Conservation (phyloP, 78 protist genomes). For the Pigoraptor vietnamica region DNA sequence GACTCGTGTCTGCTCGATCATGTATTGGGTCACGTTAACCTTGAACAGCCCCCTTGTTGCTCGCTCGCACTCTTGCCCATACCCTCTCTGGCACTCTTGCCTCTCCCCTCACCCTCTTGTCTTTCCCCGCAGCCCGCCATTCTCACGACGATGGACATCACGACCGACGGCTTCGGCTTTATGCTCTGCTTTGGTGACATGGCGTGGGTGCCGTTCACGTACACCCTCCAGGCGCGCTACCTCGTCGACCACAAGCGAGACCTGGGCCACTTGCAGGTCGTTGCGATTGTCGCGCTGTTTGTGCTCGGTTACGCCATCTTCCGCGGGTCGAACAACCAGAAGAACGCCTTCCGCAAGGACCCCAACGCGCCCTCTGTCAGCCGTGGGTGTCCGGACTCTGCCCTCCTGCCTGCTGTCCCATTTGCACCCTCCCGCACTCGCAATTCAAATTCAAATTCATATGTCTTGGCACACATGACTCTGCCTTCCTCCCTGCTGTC, state of each 20-base stretch:
- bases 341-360: conserved; percentile 74
- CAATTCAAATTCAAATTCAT: too few species aligned
- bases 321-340: conserved; percentile 79
- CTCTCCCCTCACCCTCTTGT: not conserved
- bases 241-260: conserved; percentile 21
- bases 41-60: not conserved
- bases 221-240: conserved; percentile 52
- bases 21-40: not conserved
- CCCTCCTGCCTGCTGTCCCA: too few species aligned
- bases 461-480: too few species aligned
- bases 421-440: too few species aligned
- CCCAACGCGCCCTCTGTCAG: conserved; percentile 34
- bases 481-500: too few species aligned
- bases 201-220: conserved; percentile 82
- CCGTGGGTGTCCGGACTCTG: not conserved
- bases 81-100: too few species aligned
- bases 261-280: too few species aligned
- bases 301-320: conserved; percentile 64
- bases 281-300: not conserved
- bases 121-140: conserved; percentile 21
- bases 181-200: conserved; percentile 84
- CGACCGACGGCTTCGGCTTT: conserved; percentile 83
- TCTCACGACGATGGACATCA: conserved; percentile 79
- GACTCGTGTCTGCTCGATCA: not conserved
- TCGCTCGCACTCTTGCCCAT: not conserved